phyloP scores from a whole-genome alignment of 768 basidiomycete genomes.

The Neoboletus subvelutipes region DNA sequence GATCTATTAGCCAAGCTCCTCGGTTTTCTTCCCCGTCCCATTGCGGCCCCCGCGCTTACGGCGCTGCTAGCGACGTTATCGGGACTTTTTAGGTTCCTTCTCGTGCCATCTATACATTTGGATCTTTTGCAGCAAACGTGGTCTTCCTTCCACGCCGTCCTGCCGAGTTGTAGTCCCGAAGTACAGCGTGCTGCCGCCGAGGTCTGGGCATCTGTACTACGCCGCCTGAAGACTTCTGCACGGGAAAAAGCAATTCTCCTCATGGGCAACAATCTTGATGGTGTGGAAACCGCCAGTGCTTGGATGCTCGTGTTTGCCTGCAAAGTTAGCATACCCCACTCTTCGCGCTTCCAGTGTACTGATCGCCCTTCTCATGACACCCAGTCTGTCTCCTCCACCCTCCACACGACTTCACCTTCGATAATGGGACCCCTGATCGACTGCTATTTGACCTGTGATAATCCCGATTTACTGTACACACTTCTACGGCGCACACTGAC shows the following conservation, averaged over 20 bases:
- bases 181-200: constrained; percentile 79
- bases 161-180: constrained; percentile 65
- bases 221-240: constrained; percentile 63
- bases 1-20: constrained; percentile 57
- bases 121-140: constrained; percentile 62
- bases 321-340: constrained; percentile 49
- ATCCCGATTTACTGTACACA: constrained; percentile 45
- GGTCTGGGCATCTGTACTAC: constrained; percentile 79
- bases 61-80: constrained; percentile 67
- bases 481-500: constrained; percentile 74
- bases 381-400: constrained; percentile 77
- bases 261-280: constrained; percentile 50
- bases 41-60: constrained; percentile 61
- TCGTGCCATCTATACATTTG: constrained; percentile 59
- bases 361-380: not conserved
- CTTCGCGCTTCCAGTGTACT: not conserved
- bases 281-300: constrained; percentile 62
- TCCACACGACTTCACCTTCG: constrained; percentile 73
- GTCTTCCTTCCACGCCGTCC: constrained; percentile 45
- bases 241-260: constrained; percentile 56
- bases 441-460: constrained; percentile 46
- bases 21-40: constrained; percentile 52
- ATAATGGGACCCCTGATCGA: constrained; percentile 59
- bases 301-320: constrained; percentile 79
- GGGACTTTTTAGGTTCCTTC: constrained; percentile 67